phyloP scores from a whole-genome alignment of 352 stramenopile species.

The Phytophthora palmivora region DNA sequence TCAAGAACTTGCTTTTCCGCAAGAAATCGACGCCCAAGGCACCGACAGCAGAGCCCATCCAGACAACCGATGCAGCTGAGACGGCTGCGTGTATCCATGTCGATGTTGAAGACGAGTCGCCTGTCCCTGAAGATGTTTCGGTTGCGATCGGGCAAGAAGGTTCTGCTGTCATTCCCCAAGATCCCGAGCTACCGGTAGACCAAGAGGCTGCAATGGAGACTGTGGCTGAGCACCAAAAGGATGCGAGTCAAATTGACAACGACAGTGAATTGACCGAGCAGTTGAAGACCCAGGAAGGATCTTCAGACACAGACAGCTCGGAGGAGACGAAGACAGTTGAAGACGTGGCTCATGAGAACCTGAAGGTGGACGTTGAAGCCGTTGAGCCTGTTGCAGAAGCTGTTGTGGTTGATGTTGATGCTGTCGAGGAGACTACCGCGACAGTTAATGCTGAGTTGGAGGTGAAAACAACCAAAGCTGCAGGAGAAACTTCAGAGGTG shows the following conservation, averaged over 20 bases:
- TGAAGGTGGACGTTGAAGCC: not conserved
- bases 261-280: not conserved
- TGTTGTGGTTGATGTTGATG: not conserved
- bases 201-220: conserved; percentile 14
- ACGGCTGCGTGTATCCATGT: conserved; percentile 28
- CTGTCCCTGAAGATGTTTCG: conserved; percentile 17
- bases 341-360: conserved; percentile 1
- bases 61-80: conserved; percentile 14
- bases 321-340: conserved; percentile 13
- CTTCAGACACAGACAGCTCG: conserved; percentile 21
- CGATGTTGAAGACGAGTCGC: conserved; percentile 27
- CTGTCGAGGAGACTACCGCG: no score
- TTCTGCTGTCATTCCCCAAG: conserved; percentile 39
- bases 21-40: conserved; percentile 20
- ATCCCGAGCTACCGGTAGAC: conserved; percentile 10
- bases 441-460: no score
- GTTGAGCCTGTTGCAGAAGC: not conserved
- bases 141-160: conserved; percentile 8
- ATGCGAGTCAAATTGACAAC: conserved; percentile 3
- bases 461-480: no score
- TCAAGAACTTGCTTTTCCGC: conserved; percentile 33
- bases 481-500: no score
- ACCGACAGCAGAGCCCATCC: not conserved
- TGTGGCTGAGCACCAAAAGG: conserved; percentile 13
- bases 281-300: conserved; percentile 9